phyloP scores from a whole-genome alignment of 2,329 filamentous ascomycete species.

The Penicillium sp. region DNA sequence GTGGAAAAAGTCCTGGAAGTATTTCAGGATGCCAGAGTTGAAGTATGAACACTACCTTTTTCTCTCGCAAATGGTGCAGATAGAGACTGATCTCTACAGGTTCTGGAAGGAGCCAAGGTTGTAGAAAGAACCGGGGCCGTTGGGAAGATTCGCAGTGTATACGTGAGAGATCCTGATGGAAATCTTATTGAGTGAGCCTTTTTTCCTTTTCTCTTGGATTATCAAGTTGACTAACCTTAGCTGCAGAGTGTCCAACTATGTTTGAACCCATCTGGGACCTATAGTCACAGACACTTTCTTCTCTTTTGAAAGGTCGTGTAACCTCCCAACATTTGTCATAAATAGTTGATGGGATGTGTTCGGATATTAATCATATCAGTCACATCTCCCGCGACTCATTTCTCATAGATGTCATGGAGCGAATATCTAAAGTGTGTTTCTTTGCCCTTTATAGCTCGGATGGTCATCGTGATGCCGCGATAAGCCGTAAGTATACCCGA shows the following conservation, averaged over 20 bases:
- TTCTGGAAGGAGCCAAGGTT: conserved; percentile 50
- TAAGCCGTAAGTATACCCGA: neutral
- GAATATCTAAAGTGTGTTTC: conserved; percentile 6
- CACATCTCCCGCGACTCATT: no score
- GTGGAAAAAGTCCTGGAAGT: conserved; percentile 49
- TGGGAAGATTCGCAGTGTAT: conserved; percentile 58
- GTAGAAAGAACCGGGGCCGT: conserved; percentile 58
- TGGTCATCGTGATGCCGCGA: conserved; percentile 4
- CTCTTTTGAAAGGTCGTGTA: neutral
- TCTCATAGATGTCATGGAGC: neutral
- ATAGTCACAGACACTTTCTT: neutral
- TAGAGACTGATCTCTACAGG: conserved; percentile 27
- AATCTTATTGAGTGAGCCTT: conserved; percentile 60
- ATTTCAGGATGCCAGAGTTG: conserved; percentile 45
- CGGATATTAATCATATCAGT: no score
- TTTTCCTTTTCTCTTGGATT: neutral
- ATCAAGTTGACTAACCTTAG: neutral
- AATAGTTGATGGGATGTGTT: no score
- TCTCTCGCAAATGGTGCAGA: neutral
- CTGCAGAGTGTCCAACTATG: conserved; percentile 1
- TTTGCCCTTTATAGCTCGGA: conserved; percentile 6
- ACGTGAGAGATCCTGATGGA: conserved; percentile 61
- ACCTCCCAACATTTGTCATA: no score
- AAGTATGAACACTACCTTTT: conserved; percentile 26
- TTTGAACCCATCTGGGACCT: neutral